Evolutionary conservation across 2,329 filamentous ascomycete species (phyloP).

Genomic region (Botryotinia globosa): DNA sequence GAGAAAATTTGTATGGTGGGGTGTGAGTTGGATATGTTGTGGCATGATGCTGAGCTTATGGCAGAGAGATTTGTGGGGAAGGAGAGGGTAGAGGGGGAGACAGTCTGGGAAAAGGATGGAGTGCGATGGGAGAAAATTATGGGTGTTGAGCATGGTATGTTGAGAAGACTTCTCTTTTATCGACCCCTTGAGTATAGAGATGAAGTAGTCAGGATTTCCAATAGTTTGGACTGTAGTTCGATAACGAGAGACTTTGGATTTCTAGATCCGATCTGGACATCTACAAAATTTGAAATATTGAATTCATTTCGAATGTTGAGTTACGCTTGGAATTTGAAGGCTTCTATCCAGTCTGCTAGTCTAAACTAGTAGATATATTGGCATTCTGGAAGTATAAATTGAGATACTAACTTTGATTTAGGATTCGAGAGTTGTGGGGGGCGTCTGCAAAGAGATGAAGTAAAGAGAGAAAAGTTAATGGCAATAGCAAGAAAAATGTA

Average conservation of each 20-base stretch:
- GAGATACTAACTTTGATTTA: background rate
- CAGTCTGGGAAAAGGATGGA: constrained; percentile 15
- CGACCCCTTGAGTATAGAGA: background rate
- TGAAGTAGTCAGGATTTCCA: background rate
- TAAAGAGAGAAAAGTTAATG: background rate
- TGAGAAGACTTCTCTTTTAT: background rate
- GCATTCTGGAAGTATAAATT: background rate
- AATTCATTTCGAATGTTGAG: background rate
- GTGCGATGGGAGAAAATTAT: constrained; percentile 19
- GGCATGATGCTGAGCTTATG: constrained; percentile 28
- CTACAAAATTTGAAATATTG: background rate
- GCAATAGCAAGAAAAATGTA: constrained; percentile 11
- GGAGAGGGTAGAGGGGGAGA: constrained; percentile 12
- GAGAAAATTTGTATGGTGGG: constrained; percentile 25
- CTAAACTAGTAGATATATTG: background rate
- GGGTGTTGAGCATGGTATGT: constrained; percentile 17
- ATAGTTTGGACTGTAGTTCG: background rate
- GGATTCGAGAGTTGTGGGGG: constrained; percentile 3
- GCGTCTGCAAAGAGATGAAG: background rate
- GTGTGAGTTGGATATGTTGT: constrained; percentile 31
- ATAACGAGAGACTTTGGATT: background rate
- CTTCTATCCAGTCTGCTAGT: background rate
- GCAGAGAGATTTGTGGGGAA: constrained; percentile 24
- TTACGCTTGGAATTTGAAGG: background rate
- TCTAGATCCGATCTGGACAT: background rate